Evolutionary conservation across 1,139 yeast genomes (phyloP).

Genomic region (Yamadazyma dendronema): DNA sequence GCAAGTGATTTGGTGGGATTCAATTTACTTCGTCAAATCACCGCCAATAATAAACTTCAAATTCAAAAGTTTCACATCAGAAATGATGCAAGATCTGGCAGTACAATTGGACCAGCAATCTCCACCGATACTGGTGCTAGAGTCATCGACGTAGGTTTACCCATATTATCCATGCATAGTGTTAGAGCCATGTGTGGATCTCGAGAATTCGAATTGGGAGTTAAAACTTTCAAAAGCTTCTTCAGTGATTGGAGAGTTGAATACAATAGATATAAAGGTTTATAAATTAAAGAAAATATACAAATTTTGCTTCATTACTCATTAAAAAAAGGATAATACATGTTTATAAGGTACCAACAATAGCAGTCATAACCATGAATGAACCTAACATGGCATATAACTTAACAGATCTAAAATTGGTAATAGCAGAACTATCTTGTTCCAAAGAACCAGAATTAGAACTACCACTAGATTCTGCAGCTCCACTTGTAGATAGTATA

Average conservation of each 20-base stretch:
- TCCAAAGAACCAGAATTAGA: conserved; percentile 10
- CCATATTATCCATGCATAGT: conserved; percentile 80
- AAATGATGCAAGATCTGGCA: conserved; percentile 73
- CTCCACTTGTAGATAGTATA: conserved; percentile 10
- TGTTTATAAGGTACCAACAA: conserved; percentile 7
- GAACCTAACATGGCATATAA: conserved; percentile 5
- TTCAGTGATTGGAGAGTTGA: conserved; percentile 53
- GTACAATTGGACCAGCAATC: conserved; percentile 76
- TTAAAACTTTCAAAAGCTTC: conserved; percentile 62
- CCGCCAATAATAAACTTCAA: conserved; percentile 53
- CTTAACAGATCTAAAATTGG: conserved; percentile 2
- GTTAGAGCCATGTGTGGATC: conserved; percentile 75
- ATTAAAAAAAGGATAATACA: conserved; percentile 2
- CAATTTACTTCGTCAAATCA: conserved; percentile 65
- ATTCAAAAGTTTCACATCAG: conserved; percentile 71
- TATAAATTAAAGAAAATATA: conserved; percentile 3
- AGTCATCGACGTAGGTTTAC: conserved; percentile 74
- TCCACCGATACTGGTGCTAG: conserved; percentile 70
- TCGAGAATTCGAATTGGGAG: conserved; percentile 66
- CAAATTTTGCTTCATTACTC: conserved; percentile 4
- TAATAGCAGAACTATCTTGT: conserved; percentile 2
- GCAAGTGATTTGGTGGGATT: conserved; percentile 75
- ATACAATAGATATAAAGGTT: conserved; percentile 9
- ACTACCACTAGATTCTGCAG: neutral
- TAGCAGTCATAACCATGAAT: conserved; percentile 5